A percentile compares a stretch with the other conserved stretches of the same genome.
Conservation (phyloP, 179 eudicot genomes). For the Spergularia azorica region DNA sequence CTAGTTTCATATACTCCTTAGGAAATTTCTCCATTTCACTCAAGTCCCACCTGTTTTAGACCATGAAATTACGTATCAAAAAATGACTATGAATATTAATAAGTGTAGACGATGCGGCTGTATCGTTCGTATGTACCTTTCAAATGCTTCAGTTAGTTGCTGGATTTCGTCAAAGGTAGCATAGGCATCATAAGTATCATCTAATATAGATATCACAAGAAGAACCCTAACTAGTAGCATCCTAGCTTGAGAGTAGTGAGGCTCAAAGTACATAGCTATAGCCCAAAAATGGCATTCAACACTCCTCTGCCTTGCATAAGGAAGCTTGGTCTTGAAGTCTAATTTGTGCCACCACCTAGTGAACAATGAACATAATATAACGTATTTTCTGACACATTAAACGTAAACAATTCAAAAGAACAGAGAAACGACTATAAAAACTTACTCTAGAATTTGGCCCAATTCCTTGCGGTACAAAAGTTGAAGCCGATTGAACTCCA, state of each 20-base stretch:
- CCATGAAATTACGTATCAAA: neutral
- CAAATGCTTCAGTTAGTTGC: constrained; percentile 25
- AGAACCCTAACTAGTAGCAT: constrained; percentile 21
- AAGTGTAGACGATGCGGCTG: no score
- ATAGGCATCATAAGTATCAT: constrained; percentile 35
- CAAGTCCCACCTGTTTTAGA: constrained; percentile 27
- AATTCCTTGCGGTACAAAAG: constrained; percentile 32
- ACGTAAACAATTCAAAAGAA: no score
- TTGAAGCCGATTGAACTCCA: constrained; percentile 33
- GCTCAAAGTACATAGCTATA: constrained; percentile 30
- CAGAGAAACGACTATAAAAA: neutral
- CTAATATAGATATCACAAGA: constrained; percentile 26
- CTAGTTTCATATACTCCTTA: constrained; percentile 24
- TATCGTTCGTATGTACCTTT: constrained; percentile 19
- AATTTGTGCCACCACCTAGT: constrained; percentile 31
- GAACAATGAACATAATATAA: neutral
- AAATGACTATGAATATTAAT: no score
- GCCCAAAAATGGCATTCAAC: constrained; percentile 34
- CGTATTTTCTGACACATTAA: no score
- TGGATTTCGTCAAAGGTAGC: constrained; percentile 29
- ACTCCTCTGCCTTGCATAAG: constrained; percentile 34
- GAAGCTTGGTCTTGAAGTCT: constrained; percentile 28
- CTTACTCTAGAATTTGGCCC: constrained; percentile 28
- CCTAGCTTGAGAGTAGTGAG: constrained; percentile 30
- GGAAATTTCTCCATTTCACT: constrained; percentile 19